Conservation (phyloP, 2,329 filamentous ascomycete genomes). For the Thermothelomyces thermophilus region DNA sequence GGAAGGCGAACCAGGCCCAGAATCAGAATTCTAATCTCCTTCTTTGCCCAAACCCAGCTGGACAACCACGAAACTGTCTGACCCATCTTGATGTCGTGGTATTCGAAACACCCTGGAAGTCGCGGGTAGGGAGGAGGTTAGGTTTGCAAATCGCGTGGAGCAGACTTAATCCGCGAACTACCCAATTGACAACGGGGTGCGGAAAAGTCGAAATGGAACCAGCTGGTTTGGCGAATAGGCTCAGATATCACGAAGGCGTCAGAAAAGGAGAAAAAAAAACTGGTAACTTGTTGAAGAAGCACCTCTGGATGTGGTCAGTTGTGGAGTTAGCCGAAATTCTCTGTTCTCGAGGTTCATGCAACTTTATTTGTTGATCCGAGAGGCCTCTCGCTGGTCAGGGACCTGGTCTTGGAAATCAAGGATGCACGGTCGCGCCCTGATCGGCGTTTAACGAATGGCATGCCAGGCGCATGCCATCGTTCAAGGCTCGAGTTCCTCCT, state of each 20-base stretch:
- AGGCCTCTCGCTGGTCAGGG: constrained; percentile 11
- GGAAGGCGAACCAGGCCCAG: constrained; percentile 68
- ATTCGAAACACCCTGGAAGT: constrained; percentile 8
- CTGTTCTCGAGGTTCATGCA: constrained; percentile 13
- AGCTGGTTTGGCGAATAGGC: background rate
- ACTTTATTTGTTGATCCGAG: constrained; percentile 12
- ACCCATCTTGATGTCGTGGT: constrained; percentile 46
- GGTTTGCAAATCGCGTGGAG: background rate
- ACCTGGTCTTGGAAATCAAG: constrained; percentile 6
- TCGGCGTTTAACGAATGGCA: constrained; percentile 15
- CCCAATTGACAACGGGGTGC: constrained; percentile 1
- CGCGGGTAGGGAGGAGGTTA: background rate
- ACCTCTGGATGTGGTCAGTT: background rate
- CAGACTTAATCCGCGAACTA: constrained; percentile 3
- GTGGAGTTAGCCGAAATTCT: constrained; percentile 12
- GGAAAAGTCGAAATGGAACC: background rate
- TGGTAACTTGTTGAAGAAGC: background rate
- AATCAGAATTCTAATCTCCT: constrained; percentile 95
- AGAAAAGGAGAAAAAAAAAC: background rate
- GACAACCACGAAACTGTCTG: constrained; percentile 64
- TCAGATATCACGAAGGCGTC: background rate
- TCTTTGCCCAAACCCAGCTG: constrained; percentile 78
- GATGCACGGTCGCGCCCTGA: constrained; percentile 4
- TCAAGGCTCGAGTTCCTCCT: background rate
- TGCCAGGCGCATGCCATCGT: background rate